Evolutionary conservation across 2,329 filamentous ascomycete genomes (phyloP).

Genomic region (Colletotrichum somersetense): DNA sequence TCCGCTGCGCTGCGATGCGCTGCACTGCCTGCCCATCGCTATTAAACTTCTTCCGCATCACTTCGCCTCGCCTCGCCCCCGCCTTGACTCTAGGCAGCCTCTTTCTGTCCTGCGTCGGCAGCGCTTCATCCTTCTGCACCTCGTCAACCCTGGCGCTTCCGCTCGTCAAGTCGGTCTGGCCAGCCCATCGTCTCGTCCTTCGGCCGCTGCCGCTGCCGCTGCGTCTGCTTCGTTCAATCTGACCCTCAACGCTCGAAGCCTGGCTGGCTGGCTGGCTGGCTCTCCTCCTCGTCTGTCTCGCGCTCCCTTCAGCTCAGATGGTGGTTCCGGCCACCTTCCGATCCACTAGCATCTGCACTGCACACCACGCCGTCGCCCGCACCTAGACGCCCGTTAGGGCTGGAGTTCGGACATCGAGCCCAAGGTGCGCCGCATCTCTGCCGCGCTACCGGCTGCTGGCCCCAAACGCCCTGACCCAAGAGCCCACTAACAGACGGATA

Average conservation of each 20-base stretch:
- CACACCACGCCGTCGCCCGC: conserved; percentile 31
- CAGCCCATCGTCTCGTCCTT: conserved; percentile 6
- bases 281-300: not conserved
- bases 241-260: conserved; percentile 1
- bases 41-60: not conserved
- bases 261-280: not conserved
- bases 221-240: not conserved
- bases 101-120: not conserved
- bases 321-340: conserved; percentile 22
- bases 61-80: conserved; percentile 14
- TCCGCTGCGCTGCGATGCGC: not conserved
- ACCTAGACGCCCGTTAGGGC: conserved; percentile 34
- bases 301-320: not conserved
- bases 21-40: conserved; percentile 11
- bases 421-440: conserved; percentile 34
- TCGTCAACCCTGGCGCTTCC: conserved; percentile 24
- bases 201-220: not conserved
- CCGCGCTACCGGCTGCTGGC: conserved; percentile 21
- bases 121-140: conserved; percentile 42
- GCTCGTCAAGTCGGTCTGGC: conserved; percentile 6
- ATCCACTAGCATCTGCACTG: conserved; percentile 14
- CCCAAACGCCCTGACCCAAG: not conserved
- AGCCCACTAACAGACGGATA: conserved; percentile 28
- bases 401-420: conserved; percentile 25
- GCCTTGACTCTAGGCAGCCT: conserved; percentile 22